phyloP scores from a whole-genome alignment of 2,329 filamentous ascomycete genomes.

The Penicillium occitanis region DNA sequence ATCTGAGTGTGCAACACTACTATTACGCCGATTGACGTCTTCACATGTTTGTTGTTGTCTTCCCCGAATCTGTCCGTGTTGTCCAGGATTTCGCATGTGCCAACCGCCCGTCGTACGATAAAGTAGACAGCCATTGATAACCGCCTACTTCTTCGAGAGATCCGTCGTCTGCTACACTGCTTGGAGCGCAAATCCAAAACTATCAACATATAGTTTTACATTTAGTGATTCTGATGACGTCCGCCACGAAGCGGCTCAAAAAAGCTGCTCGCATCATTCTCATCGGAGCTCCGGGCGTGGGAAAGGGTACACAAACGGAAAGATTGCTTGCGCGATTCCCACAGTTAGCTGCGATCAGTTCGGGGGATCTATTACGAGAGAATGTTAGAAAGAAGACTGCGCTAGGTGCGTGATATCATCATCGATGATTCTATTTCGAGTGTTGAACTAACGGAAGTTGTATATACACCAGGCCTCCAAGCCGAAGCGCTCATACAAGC shows the following conservation, averaged over 20 bases:
- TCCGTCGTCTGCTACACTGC: not conserved
- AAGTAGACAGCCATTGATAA: not conserved
- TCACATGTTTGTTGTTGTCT: slow-evolving; percentile 13
- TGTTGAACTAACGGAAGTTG: not conserved
- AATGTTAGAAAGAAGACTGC: slow-evolving; percentile 89
- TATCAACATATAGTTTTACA: not conserved
- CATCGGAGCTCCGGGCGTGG: slow-evolving; percentile 92
- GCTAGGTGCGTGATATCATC: slow-evolving; percentile 61
- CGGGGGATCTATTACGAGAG: slow-evolving; percentile 84
- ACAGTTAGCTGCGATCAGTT: slow-evolving; percentile 86
- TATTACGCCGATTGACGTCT: not conserved
- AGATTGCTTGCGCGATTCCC: slow-evolving; percentile 83
- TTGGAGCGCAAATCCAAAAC: too few relatives aligned
- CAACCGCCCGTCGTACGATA: not conserved
- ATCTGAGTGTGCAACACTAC: not conserved
- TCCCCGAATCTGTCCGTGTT: slow-evolving; percentile 6
- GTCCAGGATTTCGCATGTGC: slow-evolving; percentile 4
- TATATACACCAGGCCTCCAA: slow-evolving; percentile 69
- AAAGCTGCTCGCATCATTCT: slow-evolving; percentile 90
- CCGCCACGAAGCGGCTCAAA: slow-evolving; percentile 57
- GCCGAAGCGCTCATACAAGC: slow-evolving; percentile 85
- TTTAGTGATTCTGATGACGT: slow-evolving; percentile 29
- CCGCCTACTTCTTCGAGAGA: not conserved
- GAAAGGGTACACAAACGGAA: slow-evolving; percentile 94
- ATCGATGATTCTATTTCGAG: not conserved